Evolutionary conservation across 129 eudicot genomes (phyloP).

Genomic region (Flaveria linearis): DNA sequence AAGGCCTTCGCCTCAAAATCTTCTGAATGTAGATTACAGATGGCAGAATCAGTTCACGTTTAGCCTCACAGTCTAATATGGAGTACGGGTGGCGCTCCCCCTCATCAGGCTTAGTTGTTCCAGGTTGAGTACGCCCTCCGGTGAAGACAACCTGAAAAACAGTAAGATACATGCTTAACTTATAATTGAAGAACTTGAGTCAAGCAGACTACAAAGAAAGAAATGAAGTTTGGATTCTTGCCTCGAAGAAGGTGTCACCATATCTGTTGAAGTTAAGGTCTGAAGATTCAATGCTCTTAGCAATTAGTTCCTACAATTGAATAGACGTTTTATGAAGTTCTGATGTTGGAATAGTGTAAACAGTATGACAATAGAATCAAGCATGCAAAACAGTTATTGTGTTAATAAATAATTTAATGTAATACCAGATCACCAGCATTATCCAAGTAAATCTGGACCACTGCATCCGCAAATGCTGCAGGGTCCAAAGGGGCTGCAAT

Average conservation of each 20-base stretch:
- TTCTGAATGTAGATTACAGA: constrained; percentile 92
- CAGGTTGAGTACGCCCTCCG: constrained; percentile 98
- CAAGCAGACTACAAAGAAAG: not conserved
- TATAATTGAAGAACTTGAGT: not conserved
- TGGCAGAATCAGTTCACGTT: constrained; percentile 80
- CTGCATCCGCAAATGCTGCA: constrained; percentile 99
- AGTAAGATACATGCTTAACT: not conserved
- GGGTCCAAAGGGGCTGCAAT: constrained; percentile 99
- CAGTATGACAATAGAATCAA: not conserved
- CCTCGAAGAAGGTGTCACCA: constrained; percentile 99
- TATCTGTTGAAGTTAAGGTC: constrained; percentile 95
- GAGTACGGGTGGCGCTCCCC: constrained; percentile 93
- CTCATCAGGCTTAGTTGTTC: constrained; percentile 93
- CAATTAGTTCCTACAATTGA: constrained; percentile 81
- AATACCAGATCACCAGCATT: constrained; percentile 99
- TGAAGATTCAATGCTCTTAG: constrained; percentile 91
- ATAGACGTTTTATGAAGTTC: not conserved
- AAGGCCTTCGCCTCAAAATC: constrained; percentile 86
- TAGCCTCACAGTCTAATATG: constrained; percentile 75
- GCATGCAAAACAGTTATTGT: not conserved
- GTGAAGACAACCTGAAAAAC: constrained; percentile 80
- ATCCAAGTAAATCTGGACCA: constrained; percentile 99
- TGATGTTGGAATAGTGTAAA: not conserved
- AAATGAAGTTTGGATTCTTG: constrained; percentile 9
- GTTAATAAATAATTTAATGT: not conserved